Conservation (phyloP, 2,329 filamentous ascomycete species). For the Colletotrichum cereale region DNA sequence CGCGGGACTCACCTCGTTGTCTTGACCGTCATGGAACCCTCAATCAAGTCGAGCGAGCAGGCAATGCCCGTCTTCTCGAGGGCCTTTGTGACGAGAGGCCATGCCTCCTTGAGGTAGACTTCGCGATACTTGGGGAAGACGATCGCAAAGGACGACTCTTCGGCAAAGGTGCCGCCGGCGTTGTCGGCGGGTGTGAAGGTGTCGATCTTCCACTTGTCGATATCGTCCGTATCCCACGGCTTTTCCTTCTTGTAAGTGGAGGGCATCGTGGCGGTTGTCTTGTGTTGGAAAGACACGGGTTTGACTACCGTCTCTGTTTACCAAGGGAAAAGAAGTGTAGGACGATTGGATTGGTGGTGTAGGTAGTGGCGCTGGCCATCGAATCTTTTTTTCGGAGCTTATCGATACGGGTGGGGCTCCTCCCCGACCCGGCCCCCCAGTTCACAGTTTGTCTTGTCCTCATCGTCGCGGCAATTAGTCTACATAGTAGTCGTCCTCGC, state of each 20-base stretch:
- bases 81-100: constrained; percentile 89
- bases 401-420: constrained; percentile 13
- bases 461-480: neutral
- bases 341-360: neutral
- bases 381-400: constrained; percentile 17
- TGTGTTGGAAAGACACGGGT: constrained; percentile 9
- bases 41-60: constrained; percentile 92
- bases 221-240: constrained; percentile 95
- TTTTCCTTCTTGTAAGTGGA: constrained; percentile 92
- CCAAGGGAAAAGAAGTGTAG: constrained; percentile 4
- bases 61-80: constrained; percentile 91
- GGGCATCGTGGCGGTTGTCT: constrained; percentile 69
- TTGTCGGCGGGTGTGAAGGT: constrained; percentile 90
- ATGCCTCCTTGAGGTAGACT: constrained; percentile 90
- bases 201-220: constrained; percentile 97
- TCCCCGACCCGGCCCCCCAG: neutral
- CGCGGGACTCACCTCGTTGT: constrained; percentile 82
- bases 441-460: neutral
- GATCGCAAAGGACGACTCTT: constrained; percentile 90
- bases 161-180: constrained; percentile 83
- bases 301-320: constrained; percentile 1
- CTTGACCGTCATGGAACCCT: constrained; percentile 96
- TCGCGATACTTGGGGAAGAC: constrained; percentile 98
- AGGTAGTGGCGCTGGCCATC: constrained; percentile 4
- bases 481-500: too few species aligned